A percentile compares a stretch with the other conserved stretches of the same genome.
Evolutionary conservation across 805 yeast species (phyloP).

Genomic region (Candida loeiensis): DNA sequence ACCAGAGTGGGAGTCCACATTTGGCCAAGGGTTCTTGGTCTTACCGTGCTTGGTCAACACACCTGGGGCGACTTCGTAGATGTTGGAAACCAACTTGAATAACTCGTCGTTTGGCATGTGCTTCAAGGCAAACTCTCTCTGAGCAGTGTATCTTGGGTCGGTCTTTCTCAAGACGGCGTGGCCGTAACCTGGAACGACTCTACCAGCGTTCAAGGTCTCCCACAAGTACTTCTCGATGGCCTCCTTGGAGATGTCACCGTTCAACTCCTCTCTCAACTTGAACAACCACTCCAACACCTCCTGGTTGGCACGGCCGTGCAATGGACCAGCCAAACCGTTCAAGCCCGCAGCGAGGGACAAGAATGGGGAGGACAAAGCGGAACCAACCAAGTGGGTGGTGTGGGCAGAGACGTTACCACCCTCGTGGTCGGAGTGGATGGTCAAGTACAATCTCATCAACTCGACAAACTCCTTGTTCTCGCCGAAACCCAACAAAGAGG

Average conservation of each 20-base stretch:
- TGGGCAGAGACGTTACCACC: conserved; percentile 85
- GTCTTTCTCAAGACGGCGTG: conserved; percentile 83
- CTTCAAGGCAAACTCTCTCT: conserved; percentile 62
- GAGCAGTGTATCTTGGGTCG: conserved; percentile 77
- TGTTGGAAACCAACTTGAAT: conserved; percentile 62
- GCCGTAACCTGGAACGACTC: conserved; percentile 87
- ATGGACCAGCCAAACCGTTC: conserved; percentile 82
- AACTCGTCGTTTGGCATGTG: conserved; percentile 60
- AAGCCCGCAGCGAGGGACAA: conserved; percentile 75
- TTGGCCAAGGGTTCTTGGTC: conserved; percentile 83
- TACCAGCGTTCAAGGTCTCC: conserved; percentile 65
- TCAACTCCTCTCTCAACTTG: conserved; percentile 59
- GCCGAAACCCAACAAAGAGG: conserved; percentile 59
- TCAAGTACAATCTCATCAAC: conserved; percentile 67
- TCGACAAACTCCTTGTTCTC: conserved; percentile 60
- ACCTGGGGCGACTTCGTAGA: conserved; percentile 69
- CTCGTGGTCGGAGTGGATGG: conserved; percentile 78
- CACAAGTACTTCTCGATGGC: conserved; percentile 67
- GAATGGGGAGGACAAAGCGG: conserved; percentile 74
- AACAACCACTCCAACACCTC: conserved; percentile 75
- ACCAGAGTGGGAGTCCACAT: conserved; percentile 79
- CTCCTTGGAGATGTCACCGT: conserved; percentile 53
- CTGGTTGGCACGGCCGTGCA: conserved; percentile 83
- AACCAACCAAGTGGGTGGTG: conserved; percentile 78
- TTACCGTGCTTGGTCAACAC: conserved; percentile 77